phyloP scores from a whole-genome alignment of 176 grass and related monocot species.

The Carex pumila region DNA sequence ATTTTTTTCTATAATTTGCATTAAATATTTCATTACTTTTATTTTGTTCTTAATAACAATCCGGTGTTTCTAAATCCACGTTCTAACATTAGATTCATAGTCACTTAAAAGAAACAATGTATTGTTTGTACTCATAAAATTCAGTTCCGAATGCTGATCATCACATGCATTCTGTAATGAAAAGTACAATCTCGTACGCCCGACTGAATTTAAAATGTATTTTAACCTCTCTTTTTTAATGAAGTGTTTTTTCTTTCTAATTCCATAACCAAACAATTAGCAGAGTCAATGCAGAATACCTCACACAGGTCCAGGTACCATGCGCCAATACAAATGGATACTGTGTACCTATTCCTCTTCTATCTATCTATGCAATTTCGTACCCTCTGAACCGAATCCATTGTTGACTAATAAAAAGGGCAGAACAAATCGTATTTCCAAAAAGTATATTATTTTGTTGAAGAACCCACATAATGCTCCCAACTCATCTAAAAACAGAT shows the following conservation, averaged over 20 bases:
- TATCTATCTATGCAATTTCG: neutral
- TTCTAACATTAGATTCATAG: too few species aligned
- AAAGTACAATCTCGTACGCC: too few species aligned
- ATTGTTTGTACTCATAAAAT: too few species aligned
- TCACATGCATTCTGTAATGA: too few species aligned
- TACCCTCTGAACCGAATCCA: neutral
- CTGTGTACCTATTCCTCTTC: conserved; percentile 13
- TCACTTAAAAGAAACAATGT: too few species aligned
- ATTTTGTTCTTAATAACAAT: too few species aligned
- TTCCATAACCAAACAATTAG: neutral
- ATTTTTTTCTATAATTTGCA: too few species aligned
- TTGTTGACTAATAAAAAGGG: neutral
- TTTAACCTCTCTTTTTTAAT: too few species aligned
- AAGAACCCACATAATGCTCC: neutral
- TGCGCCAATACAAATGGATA: neutral
- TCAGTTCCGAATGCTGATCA: too few species aligned
- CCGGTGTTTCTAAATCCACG: too few species aligned
- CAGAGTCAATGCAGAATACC: neutral
- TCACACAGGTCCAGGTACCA: neutral
- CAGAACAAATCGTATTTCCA: neutral
- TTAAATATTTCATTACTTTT: too few species aligned
- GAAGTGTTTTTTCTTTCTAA: neutral
- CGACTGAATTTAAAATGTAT: too few species aligned
- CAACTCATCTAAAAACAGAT: conserved; percentile 8
- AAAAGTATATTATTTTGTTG: neutral